These are phyloP conservation scores for Gracilariopsis chorda DNA, from an alignment of 23 red algal genomes.

Conservation along the genomic window DNA sequence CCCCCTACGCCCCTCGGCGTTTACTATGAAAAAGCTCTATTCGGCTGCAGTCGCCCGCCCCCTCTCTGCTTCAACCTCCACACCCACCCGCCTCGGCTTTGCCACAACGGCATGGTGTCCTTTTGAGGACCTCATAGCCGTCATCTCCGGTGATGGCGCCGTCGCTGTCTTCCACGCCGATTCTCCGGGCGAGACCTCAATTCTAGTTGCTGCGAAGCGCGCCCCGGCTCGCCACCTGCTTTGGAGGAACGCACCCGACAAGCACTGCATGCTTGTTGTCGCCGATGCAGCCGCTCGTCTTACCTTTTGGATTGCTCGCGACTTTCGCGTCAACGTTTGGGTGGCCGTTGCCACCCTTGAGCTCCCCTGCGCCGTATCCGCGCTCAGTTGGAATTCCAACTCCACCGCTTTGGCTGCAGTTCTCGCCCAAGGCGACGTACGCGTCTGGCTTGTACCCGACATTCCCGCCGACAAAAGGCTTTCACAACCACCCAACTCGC, in stretches of 20 bases:
- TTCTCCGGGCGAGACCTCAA: slow-evolving; percentile 60
- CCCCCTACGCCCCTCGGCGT: background rate
- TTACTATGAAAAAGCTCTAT: slow-evolving; percentile 51
- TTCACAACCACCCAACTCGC: background rate
- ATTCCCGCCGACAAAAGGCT: background rate
- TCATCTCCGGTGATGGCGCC: slow-evolving; percentile 63
- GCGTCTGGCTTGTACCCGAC: slow-evolving; percentile 48
- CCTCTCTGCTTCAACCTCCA: slow-evolving; percentile 27
- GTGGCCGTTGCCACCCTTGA: slow-evolving; percentile 9
- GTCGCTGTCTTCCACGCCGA: slow-evolving; percentile 67
- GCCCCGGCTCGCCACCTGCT: slow-evolving; percentile 67
- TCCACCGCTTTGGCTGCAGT: slow-evolving; percentile 33
- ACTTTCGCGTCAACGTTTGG: slow-evolving; percentile 81
- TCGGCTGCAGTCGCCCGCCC: slow-evolving; percentile 48
- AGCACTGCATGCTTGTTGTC: slow-evolving; percentile 63
- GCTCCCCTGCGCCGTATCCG: slow-evolving; percentile 4
- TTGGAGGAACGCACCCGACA: slow-evolving; percentile 41
- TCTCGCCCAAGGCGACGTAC: slow-evolving; percentile 47
- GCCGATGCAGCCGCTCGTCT: slow-evolving; percentile 64
- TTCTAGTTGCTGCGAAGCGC: slow-evolving; percentile 54
- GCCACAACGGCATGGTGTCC: slow-evolving; percentile 45
- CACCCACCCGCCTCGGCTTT: slow-evolving; percentile 67
- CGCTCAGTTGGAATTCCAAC: slow-evolving; percentile 54
- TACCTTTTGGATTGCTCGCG: slow-evolving; percentile 69
- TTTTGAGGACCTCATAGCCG: slow-evolving; percentile 57